Conservation (phyloP, 2,329 filamentous ascomycete species). For the Phaeosphaeria sp. region DNA sequence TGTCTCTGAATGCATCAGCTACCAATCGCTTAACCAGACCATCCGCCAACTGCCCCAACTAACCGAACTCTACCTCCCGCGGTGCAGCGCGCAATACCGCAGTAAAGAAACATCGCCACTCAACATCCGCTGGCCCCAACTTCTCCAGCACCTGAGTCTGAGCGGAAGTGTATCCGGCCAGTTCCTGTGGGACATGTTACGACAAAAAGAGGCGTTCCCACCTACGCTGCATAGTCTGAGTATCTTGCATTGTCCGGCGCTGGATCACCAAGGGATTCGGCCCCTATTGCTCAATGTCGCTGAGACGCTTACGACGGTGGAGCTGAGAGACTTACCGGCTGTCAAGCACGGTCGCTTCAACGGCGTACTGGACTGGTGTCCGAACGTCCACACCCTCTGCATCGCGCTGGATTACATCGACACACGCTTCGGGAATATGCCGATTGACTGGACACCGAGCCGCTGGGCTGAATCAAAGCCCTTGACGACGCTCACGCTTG, state of each 20-base stretch:
- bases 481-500: constrained; percentile 49
- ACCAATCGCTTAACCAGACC: constrained; percentile 58
- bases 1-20: constrained; percentile 58
- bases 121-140: constrained; percentile 52
- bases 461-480: constrained; percentile 37
- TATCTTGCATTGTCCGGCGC: constrained; percentile 52
- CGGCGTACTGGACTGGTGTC: constrained; percentile 49
- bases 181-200: constrained; percentile 50
- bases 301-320: constrained; percentile 43
- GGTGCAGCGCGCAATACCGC: constrained; percentile 42
- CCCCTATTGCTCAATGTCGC: constrained; percentile 46
- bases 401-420: constrained; percentile 57
- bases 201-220: constrained; percentile 38
- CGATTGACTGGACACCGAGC: constrained; percentile 11
- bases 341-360: constrained; percentile 50
- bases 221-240: constrained; percentile 34
- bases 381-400: constrained; percentile 48
- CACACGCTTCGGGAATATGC: constrained; percentile 46
- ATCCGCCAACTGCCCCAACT: constrained; percentile 56
- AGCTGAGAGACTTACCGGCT: constrained; percentile 50
- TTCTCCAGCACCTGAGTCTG: constrained; percentile 50
- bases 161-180: constrained; percentile 53
- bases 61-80: constrained; percentile 54
- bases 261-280: constrained; percentile 45
- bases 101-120: constrained; percentile 15